Percentiles rank a stretch among this genome's conserved stretches.
phyloP scores from a whole-genome alignment of 495 filamentous ascomycete genomes.

The Xylaria scruposa region DNA sequence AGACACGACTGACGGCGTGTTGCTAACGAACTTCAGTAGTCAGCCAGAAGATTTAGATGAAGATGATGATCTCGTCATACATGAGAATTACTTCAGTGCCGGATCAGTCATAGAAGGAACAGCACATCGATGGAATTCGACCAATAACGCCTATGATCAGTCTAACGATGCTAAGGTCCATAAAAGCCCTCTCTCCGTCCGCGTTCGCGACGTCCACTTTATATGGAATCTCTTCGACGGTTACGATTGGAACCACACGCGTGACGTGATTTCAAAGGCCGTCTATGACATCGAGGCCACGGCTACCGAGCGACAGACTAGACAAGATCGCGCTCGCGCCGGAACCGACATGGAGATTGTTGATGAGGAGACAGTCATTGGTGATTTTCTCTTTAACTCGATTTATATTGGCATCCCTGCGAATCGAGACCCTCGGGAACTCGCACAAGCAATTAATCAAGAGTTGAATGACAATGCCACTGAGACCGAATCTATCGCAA shows the following conservation, averaged over 20 bases:
- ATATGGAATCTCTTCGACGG: constrained; percentile 99
- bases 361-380: constrained; percentile 86
- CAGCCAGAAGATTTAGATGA: constrained; percentile 33
- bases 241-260: constrained; percentile 91
- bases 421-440: constrained; percentile 80
- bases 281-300: constrained; percentile 84
- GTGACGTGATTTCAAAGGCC: constrained; percentile 83
- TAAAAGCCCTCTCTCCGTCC: constrained; percentile 74
- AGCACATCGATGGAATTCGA: constrained; percentile 79
- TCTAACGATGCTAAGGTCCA: constrained; percentile 66
- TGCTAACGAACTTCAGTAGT: constrained; percentile 55
- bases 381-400: constrained; percentile 96
- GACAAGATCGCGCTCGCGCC: constrained; percentile 44
- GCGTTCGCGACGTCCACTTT: constrained; percentile 83
- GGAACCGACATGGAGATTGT: constrained; percentile 65
- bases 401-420: constrained; percentile 95
- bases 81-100: constrained; percentile 80
- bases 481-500: constrained; percentile 87
- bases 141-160: constrained; percentile 72
- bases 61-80: constrained; percentile 64
- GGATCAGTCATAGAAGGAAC: constrained; percentile 67
- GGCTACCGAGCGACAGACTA: constrained; percentile 72
- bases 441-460: constrained; percentile 83
- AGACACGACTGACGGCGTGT: constrained; percentile 62
- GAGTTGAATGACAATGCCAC: constrained; percentile 85